Conservation (phyloP, 768 basidiomycete genomes). For the Phanerochaete sordida region DNA sequence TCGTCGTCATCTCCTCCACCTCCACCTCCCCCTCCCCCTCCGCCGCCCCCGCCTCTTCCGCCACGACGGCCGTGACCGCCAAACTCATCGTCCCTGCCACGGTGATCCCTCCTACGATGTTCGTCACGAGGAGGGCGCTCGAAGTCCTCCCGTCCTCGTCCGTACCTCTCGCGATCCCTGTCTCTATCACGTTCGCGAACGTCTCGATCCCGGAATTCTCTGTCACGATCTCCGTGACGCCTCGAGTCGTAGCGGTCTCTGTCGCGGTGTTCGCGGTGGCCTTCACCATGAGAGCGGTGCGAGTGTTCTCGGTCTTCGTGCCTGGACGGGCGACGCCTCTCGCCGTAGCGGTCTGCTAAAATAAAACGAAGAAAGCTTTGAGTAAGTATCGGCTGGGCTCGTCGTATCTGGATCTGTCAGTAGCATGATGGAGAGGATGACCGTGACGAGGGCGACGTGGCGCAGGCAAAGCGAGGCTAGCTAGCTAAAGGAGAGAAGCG, state of each 20-base stretch:
- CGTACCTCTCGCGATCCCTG: slow-evolving; percentile 23
- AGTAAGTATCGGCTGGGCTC: slow-evolving; percentile 22
- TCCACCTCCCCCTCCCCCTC: too few relatives aligned
- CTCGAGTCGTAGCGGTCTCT: slow-evolving; percentile 14
- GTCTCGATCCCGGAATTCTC: slow-evolving; percentile 20
- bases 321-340: slow-evolving; percentile 42
- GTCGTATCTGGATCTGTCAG: slow-evolving; percentile 31
- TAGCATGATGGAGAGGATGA: slow-evolving; percentile 18
- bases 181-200: neutral
- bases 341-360: slow-evolving; percentile 49
- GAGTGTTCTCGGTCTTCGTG: slow-evolving; percentile 25
- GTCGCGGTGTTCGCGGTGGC: slow-evolving; percentile 29
- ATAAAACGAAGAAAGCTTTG: slow-evolving; percentile 36
- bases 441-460: slow-evolving; percentile 11
- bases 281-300: slow-evolving; percentile 27
- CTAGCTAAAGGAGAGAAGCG: slow-evolving; percentile 57
- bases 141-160: slow-evolving; percentile 15
- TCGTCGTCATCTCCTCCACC: slow-evolving; percentile 36
- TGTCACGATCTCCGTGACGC: slow-evolving; percentile 21
- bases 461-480: slow-evolving; percentile 35
- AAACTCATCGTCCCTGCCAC: slow-evolving; percentile 35
- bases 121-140: slow-evolving; percentile 34
- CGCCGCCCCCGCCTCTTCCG: slow-evolving; percentile 34
- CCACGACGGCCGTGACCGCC: slow-evolving; percentile 37
- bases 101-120: slow-evolving; percentile 31